A percentile compares a stretch with the other conserved stretches of the same genome.
Conservation (phyloP, 2,329 filamentous ascomycete species). For the Cordyceps cateniannulata region DNA sequence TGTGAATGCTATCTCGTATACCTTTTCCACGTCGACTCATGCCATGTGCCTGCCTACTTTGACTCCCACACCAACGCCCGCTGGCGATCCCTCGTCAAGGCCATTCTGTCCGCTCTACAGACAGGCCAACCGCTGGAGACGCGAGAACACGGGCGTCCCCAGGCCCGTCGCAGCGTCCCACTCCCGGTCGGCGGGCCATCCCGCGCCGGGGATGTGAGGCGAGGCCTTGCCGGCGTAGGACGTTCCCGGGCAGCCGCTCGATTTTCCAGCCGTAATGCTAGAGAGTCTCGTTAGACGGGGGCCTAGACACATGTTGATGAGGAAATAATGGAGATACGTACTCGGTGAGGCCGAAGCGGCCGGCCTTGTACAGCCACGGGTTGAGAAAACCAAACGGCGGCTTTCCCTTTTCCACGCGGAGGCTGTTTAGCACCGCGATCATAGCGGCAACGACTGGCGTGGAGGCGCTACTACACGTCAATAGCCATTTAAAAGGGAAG, state of each 20-base stretch:
- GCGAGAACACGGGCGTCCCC: conserved; percentile 39
- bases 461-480: conserved; percentile 38
- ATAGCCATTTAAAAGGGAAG: background rate
- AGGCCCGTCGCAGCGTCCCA: conserved; percentile 36
- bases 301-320: background rate
- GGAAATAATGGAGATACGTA: conserved; percentile 17
- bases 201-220: conserved; percentile 21
- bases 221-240: conserved; percentile 21
- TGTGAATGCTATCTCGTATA: too few species aligned
- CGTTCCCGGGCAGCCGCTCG: conserved; percentile 25
- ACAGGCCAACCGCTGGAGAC: conserved; percentile 18
- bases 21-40: too few species aligned
- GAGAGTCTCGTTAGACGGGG: conserved; percentile 3
- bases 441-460: conserved; percentile 57
- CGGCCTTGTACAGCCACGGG: conserved; percentile 48
- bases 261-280: conserved; percentile 31
- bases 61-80: background rate
- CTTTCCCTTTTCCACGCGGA: conserved; percentile 48
- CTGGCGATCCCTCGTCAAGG: background rate
- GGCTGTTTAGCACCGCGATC: conserved; percentile 58
- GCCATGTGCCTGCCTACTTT: background rate
- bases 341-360: conserved; percentile 28
- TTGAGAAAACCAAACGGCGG: conserved; percentile 53
- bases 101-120: background rate
- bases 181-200: conserved; percentile 24